Evolutionary conservation across 2,329 filamentous ascomycete species (phyloP), one percentile per base, ranked within the genome.

Genomic region (Bimuria novae-zelandiae): DNA sequence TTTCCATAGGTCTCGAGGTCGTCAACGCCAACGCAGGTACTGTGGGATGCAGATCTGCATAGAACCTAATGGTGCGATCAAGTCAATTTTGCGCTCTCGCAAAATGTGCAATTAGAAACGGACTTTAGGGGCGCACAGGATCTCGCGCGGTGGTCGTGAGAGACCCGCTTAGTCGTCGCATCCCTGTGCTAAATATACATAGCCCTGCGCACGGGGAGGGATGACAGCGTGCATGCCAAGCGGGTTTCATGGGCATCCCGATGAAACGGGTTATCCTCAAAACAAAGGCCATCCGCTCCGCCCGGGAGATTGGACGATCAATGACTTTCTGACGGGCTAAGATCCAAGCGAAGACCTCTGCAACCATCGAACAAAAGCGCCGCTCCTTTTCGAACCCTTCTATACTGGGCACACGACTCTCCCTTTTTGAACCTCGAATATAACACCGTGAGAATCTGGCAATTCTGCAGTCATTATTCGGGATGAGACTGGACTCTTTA

Each of bases 291-390:
- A 66, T 68, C 68, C 67, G 68, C 65, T 68, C 65, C 66, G 65
- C 65, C 62, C 69, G 67, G 69, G 69, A 73, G 64, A 72, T 73
- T 71, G 68, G 69, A 70, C 68, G 68, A 71, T 71, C 67, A 71
- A 67, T 69, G 68, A 70, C 68, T 71, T 71, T 65, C 64, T 73
- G 63, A 70, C 66, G 65, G 65, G 61, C 67, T 68, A 58, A 63
- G 61, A 67, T 68, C 65, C 62, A 59, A 67, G 63, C 67, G 62
- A 59, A 61, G 61, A 65, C 60, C 58, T 62, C 52, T 66, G 55
- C 57, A 64, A 57, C 62, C 59, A 60, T 59, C 59, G 56, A 59
- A 67, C 69, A 69, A 71, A 69, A 71, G 61, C 67, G 61, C 48
- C 56, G 54, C 52, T 56, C 57, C 64, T 68, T 71, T 68, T 71